phyloP scores from a whole-genome alignment of 768 basidiomycete genomes.

The Pluteus cervinus region DNA sequence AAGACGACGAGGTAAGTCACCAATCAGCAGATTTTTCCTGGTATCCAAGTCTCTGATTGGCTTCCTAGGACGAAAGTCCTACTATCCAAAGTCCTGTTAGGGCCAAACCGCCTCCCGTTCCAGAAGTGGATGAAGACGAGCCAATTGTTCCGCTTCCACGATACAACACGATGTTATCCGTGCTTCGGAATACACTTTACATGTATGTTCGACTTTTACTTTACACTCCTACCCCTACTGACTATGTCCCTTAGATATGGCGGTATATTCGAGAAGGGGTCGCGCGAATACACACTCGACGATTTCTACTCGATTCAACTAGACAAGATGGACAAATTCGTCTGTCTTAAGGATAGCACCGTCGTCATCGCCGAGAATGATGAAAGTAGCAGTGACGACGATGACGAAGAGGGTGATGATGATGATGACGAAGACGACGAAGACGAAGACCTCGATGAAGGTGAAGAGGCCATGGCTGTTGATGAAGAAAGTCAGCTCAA shows the following conservation, averaged over 20 bases:
- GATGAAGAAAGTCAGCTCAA: constrained; percentile 15
- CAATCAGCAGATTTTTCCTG: too few relatives aligned
- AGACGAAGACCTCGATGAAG: too few relatives aligned
- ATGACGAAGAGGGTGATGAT: constrained; percentile 52
- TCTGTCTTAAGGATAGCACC: constrained; percentile 65
- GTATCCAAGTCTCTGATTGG: too few relatives aligned
- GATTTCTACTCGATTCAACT: constrained; percentile 79
- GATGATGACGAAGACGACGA: constrained; percentile 54
- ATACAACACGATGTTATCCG: constrained; percentile 87
- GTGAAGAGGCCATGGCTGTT: constrained; percentile 34
- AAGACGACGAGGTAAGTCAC: too few relatives aligned
- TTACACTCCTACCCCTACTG: not conserved
- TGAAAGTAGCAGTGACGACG: constrained; percentile 56
- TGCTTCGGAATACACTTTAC: constrained; percentile 79
- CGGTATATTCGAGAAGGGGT: constrained; percentile 79
- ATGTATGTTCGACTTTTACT: constrained; percentile 45
- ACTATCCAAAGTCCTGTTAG: too few relatives aligned
- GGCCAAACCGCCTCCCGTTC: too few relatives aligned
- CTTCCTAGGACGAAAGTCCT: too few relatives aligned
- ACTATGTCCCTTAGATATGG: constrained; percentile 55
- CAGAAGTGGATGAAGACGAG: constrained; percentile 51
- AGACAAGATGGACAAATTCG: constrained; percentile 78
- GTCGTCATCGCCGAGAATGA: constrained; percentile 58
- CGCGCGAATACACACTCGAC: constrained; percentile 83
- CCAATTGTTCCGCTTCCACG: constrained; percentile 62